Base-by-base conservation (phyloP, 2,329 filamentous ascomycete genomes). In the Alternaria postmessia region DNA sequence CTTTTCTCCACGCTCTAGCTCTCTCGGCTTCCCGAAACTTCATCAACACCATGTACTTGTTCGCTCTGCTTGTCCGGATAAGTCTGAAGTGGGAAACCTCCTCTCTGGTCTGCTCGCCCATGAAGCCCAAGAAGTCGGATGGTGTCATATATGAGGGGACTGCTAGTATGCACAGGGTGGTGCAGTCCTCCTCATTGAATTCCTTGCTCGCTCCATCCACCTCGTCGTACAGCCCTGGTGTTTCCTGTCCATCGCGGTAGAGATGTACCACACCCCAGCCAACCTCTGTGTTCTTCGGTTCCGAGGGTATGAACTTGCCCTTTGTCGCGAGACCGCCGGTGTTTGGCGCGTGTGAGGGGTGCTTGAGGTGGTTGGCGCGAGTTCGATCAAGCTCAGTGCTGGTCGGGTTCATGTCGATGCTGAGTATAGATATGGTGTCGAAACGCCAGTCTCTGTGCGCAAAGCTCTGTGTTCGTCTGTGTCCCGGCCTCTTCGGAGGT, bases 241-340 rank as follows among this genome's bases (percentile, higher is more conserved):
- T 90, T 76, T 96, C 91, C 59, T 93, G 87, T 2, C 87, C 87
- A 78, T 98, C 94, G 9, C 94, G 88, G 77, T 97, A 99, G 28
- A 99, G 86, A 77, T 97, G 95, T 2, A 99, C 93, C 14, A 98
- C 88, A 1, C 95, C 95, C 90, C 93, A 97, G 42, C 93, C 92
- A 1, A 93, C 84, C 61, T 96, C 91, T 1, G 92, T 93, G 55
- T 90, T 88, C 61, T 85, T 84, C 16, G 88, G 86, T 57, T 90
- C 86, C 1, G 94, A 83, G 0, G 91, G 89, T 20, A 92, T 81
- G 74, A 90, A 96, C 64, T 87, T 85, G 5, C 92, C 95, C 76
- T 94, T 97, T 1, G 94, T 96, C 60, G 92, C 89, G 51, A 90
- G 87, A 6, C 91, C 92, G 12, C 75, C 75, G 0, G 72, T 61